Conservation (phyloP, 148 eudicot species). For the Cornus florida region DNA sequence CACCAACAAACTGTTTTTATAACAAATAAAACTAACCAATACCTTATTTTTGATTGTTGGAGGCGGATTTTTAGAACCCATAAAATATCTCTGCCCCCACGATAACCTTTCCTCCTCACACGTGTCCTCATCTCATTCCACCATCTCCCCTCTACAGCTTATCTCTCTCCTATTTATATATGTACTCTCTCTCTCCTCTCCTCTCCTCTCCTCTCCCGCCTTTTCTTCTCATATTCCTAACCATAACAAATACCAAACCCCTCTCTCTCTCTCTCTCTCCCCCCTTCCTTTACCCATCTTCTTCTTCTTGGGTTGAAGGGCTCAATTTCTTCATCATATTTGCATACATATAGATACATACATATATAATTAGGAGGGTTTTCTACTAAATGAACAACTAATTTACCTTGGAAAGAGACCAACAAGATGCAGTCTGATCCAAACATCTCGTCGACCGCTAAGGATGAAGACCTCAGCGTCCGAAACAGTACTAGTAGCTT, state of each 20-base stretch:
- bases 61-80: neutral
- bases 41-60: neutral
- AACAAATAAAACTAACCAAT: too few relatives aligned
- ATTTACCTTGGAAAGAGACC: neutral
- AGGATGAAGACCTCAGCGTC: conserved; percentile 27
- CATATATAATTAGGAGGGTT: neutral
- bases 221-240: too few relatives aligned
- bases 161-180: neutral
- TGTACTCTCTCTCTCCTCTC: neutral
- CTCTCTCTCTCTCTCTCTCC: neutral
- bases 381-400: neutral
- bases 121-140: neutral
- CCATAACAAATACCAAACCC: too few relatives aligned
- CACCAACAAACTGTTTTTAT: neutral
- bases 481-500: conserved; percentile 39
- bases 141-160: neutral
- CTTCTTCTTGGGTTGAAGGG: neutral
- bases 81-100: neutral
- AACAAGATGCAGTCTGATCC: conserved; percentile 29
- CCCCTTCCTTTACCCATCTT: neutral
- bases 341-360: too few relatives aligned
- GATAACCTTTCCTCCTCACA: neutral
- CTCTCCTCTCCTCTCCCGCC: neutral
- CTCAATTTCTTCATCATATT: too few relatives aligned
- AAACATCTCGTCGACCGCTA: conserved; percentile 7